Evolutionary conservation across 768 basidiomycete genomes (phyloP).

Genomic region (Lepiota brunneoincarnata): DNA sequence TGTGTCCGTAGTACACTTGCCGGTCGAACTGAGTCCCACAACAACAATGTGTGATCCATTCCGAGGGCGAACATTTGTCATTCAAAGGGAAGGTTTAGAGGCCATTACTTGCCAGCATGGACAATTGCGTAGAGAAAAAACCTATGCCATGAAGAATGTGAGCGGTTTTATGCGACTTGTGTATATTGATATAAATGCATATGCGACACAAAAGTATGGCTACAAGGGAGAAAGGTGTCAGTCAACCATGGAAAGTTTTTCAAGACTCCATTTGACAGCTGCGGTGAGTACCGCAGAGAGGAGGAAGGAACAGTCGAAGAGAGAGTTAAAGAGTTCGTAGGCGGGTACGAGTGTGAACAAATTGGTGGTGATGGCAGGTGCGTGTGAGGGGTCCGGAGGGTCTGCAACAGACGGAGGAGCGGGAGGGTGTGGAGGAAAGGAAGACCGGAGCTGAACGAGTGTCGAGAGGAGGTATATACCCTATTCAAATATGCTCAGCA

Average conservation of each 20-base stretch:
- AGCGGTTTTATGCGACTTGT: no score
- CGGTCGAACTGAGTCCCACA: no score
- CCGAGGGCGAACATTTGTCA: no score
- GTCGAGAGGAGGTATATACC: conserved; percentile 84
- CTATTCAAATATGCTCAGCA: conserved; percentile 31
- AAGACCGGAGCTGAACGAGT: conserved; percentile 76
- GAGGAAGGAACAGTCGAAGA: conserved; percentile 76
- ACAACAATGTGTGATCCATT: no score
- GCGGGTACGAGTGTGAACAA: conserved; percentile 72
- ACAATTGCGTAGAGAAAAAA: no score
- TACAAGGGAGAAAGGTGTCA: neutral
- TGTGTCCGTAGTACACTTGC: neutral
- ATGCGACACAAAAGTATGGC: no score
- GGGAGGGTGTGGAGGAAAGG: conserved; percentile 64
- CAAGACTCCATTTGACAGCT: conserved; percentile 53
- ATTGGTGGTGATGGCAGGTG: conserved; percentile 30
- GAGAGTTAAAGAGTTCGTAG: conserved; percentile 68
- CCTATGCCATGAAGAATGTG: no score
- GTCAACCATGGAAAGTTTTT: conserved; percentile 35
- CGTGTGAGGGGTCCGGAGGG: neutral
- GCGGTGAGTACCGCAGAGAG: conserved; percentile 49
- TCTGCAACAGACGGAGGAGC: conserved; percentile 3
- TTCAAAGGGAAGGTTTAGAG: no score
- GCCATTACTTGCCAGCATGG: no score
- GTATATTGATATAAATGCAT: no score